These are phyloP conservation scores for Diversispora epigaea DNA, from an alignment of 192 early-diverging fungal genomes.

Conservation along the genomic window DNA sequence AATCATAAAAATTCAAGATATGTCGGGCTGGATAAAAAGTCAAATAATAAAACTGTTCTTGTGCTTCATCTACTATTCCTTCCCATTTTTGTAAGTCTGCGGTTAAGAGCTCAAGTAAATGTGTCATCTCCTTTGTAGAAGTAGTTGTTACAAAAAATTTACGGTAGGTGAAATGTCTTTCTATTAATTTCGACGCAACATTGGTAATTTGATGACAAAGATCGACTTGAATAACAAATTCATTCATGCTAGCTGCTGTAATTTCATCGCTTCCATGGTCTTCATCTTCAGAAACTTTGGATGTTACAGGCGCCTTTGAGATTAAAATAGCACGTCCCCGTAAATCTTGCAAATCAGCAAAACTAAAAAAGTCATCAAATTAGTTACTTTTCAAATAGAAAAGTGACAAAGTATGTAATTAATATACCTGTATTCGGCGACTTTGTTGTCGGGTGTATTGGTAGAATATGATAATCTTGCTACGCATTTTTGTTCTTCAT, in stretches of 20 bases:
- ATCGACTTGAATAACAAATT: constrained; percentile 34
- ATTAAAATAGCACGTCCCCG: constrained; percentile 34
- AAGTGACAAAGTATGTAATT: too few relatives aligned
- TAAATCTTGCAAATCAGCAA: constrained; percentile 29
- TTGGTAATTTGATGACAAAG: constrained; percentile 22
- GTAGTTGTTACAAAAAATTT: constrained; percentile 7
- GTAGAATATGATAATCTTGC: constrained; percentile 24
- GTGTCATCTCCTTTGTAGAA: background rate
- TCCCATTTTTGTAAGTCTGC: constrained; percentile 18
- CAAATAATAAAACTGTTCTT: constrained; percentile 32
- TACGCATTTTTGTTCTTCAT: constrained; percentile 12
- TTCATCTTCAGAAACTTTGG: background rate
- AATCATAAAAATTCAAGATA: constrained; percentile 32
- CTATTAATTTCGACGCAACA: constrained; percentile 26
- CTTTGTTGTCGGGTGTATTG: background rate
- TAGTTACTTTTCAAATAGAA: too few relatives aligned
- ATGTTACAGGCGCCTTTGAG: background rate
- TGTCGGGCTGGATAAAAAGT: constrained; percentile 29
- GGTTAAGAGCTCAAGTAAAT: background rate
- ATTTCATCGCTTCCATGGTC: background rate
- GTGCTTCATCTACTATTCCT: constrained; percentile 3
- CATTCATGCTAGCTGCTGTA: background rate
- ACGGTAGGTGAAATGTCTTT: constrained; percentile 34
- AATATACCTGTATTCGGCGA: background rate
- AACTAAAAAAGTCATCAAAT: background rate